Conservation (phyloP, 2,329 filamentous ascomycete species). For the Ceratocystis ficicola region DNA sequence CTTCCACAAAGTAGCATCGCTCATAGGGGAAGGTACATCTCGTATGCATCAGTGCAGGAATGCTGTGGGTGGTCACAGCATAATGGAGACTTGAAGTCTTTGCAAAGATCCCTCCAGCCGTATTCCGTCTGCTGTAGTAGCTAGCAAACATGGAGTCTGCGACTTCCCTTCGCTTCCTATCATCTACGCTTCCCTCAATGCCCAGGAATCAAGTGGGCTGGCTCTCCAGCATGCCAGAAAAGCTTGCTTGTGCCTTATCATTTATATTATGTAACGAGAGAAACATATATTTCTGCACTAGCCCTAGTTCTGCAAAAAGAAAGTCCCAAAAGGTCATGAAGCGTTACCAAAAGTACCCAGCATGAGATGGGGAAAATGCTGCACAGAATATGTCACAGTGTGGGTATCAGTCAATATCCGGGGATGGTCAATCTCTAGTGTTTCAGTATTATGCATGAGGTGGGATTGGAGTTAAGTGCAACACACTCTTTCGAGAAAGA, state of each 20-base stretch:
- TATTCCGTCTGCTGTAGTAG: background rate
- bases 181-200: background rate
- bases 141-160: background rate
- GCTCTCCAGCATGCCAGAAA: too few relatives aligned
- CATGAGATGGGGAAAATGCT: background rate
- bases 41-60: background rate
- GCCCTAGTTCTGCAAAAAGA: background rate
- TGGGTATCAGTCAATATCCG: too few relatives aligned
- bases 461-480: too few relatives aligned
- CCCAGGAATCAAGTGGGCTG: too few relatives aligned
- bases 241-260: background rate
- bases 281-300: background rate
- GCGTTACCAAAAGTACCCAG: background rate
- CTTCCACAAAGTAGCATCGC: background rate
- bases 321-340: background rate
- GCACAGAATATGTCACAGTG: too few relatives aligned
- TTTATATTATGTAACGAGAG: background rate
- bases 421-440: too few relatives aligned
- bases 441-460: too few relatives aligned
- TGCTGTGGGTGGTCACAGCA: background rate
- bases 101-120: background rate
- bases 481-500: too few relatives aligned
- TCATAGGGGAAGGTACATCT: background rate
- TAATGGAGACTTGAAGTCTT: background rate
- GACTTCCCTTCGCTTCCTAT: background rate